Evolutionary conservation across 2,329 filamentous ascomycete genomes (phyloP).

Genomic region (Aspergillus costaricaensis): DNA sequence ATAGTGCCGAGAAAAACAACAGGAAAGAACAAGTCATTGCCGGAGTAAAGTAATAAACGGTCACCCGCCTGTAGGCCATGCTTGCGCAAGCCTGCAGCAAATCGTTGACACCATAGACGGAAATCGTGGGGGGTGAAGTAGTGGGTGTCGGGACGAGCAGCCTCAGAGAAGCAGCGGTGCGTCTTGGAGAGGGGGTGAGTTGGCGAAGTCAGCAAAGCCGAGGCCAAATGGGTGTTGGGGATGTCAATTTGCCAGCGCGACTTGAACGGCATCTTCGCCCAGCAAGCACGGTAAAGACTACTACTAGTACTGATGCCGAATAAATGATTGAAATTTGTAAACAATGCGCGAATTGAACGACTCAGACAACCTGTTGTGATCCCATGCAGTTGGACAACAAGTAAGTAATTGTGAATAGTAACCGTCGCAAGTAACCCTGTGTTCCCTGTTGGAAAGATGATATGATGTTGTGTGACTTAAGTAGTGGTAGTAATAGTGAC

Average conservation of each 20-base stretch:
- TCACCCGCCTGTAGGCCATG: slow-evolving; percentile 68
- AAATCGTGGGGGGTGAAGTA: slow-evolving; percentile 65
- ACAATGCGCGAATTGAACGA: neutral
- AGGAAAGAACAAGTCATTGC: slow-evolving; percentile 73
- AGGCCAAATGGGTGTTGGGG: slow-evolving; percentile 44
- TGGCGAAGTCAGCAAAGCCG: slow-evolving; percentile 54
- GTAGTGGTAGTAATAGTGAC: no score
- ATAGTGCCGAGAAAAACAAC: slow-evolving; percentile 70
- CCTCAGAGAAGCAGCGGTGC: slow-evolving; percentile 60
- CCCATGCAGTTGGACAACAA: no score
- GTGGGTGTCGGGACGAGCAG: slow-evolving; percentile 66
- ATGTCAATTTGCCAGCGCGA: slow-evolving; percentile 52
- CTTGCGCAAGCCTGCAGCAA: slow-evolving; percentile 67
- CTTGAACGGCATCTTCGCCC: slow-evolving; percentile 53
- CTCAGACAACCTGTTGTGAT: neutral
- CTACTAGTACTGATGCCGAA: no score
- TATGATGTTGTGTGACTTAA: no score
- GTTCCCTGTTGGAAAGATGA: no score
- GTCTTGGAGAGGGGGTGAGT: slow-evolving; percentile 48
- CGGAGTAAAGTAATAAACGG: slow-evolving; percentile 71
- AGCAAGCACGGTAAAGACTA: no score
- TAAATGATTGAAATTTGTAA: neutral
- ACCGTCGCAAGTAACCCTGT: no score
- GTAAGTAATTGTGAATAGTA: no score
- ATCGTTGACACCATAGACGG: slow-evolving; percentile 69